phyloP scores from a whole-genome alignment of 2,329 filamentous ascomycete species.

The Penicillium olsonii region DNA sequence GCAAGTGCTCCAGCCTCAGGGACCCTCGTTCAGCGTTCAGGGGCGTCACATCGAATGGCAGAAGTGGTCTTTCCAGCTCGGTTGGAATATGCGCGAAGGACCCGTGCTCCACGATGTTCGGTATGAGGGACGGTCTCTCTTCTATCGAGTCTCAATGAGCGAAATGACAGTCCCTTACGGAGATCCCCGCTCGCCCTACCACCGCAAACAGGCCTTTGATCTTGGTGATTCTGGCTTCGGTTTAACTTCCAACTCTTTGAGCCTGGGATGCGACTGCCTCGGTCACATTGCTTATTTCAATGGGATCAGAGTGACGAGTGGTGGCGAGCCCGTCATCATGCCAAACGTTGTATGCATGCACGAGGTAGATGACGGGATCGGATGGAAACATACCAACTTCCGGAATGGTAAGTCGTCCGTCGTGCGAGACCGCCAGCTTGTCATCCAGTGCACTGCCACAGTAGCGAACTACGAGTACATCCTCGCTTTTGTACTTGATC shows the following conservation, averaged over 20 bases:
- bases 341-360: not conserved
- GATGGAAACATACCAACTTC: not conserved
- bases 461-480: not conserved
- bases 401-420: not conserved
- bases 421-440: not conserved
- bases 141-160: slow-evolving; percentile 65
- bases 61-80: slow-evolving; percentile 67
- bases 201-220: not conserved
- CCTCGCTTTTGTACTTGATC: not conserved
- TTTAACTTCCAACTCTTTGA: not conserved
- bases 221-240: not conserved
- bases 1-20: not conserved
- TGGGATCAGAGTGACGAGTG: not conserved
- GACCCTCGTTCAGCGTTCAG: slow-evolving; percentile 53
- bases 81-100: slow-evolving; percentile 70
- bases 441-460: not conserved
- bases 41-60: slow-evolving; percentile 60
- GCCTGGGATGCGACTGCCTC: not conserved
- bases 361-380: not conserved
- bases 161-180: slow-evolving; percentile 51
- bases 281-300: not conserved
- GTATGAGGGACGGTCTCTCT: slow-evolving; percentile 63
- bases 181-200: not conserved
- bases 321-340: not conserved
- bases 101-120: slow-evolving; percentile 66